Percentiles rank a stretch among this genome's conserved stretches.
Conservation (phyloP, 345 rosid species). For the Eucalyptus erythrocorys region DNA sequence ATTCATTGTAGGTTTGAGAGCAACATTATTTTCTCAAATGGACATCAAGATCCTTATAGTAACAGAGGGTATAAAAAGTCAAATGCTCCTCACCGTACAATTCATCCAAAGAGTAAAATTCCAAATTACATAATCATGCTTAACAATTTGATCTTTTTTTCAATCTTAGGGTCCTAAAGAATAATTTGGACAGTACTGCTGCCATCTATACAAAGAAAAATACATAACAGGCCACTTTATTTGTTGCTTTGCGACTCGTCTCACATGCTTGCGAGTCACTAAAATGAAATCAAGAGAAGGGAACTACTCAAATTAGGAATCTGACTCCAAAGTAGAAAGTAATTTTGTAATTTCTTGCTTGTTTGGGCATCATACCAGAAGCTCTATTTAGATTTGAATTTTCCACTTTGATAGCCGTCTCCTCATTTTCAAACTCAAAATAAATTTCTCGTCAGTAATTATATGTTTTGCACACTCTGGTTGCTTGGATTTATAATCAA, state of each 20-base stretch:
- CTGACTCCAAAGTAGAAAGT: too few relatives aligned
- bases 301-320: too few relatives aligned
- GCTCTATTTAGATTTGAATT: not conserved
- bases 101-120: not conserved
- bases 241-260: too few relatives aligned
- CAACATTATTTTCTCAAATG: conserved; percentile 52
- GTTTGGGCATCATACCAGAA: not conserved
- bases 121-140: not conserved
- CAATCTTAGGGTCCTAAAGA: too few relatives aligned
- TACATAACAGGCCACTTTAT: too few relatives aligned
- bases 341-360: not conserved
- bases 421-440: too few relatives aligned
- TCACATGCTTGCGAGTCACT: too few relatives aligned
- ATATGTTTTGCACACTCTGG: conserved; percentile 2
- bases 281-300: too few relatives aligned
- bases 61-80: conserved; percentile 25
- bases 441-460: too few relatives aligned
- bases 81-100: not conserved
- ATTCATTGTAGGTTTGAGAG: not conserved
- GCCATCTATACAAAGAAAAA: too few relatives aligned
- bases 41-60: conserved; percentile 42
- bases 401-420: not conserved
- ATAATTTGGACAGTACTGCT: too few relatives aligned
- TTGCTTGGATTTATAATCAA: conserved; percentile 7
- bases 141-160: too few relatives aligned